Conservation (phyloP, 2,329 filamentous ascomycete genomes). For the Aspergillus thermomutatus region DNA sequence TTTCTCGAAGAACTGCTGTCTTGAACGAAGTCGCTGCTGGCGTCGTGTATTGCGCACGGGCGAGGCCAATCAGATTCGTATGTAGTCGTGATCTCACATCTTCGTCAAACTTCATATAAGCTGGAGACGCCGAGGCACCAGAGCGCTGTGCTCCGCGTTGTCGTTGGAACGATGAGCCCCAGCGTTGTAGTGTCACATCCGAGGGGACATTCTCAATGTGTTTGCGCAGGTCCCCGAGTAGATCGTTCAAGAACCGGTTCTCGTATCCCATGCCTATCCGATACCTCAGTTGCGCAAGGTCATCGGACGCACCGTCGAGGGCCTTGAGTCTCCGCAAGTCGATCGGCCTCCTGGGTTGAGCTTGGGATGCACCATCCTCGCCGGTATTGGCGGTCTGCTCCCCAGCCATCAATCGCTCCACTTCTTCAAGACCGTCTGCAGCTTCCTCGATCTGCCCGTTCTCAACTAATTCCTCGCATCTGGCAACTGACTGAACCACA, state of each 20-base stretch:
- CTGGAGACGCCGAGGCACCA: constrained; percentile 67
- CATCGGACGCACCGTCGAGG: constrained; percentile 73
- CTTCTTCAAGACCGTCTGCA: constrained; percentile 68
- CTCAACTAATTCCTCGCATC: constrained; percentile 79
- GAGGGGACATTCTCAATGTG: constrained; percentile 72
- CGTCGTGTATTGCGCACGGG: constrained; percentile 73
- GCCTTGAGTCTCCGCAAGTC: constrained; percentile 76
- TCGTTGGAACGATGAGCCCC: constrained; percentile 74
- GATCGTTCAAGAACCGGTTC: constrained; percentile 68
- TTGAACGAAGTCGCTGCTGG: constrained; percentile 81
- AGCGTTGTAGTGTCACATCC: constrained; percentile 74
- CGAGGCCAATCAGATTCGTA: constrained; percentile 72
- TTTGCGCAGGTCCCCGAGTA: constrained; percentile 75
- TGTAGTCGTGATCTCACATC: constrained; percentile 68
- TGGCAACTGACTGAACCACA: constrained; percentile 70
- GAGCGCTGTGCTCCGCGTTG: constrained; percentile 65
- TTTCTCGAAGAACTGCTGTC: constrained; percentile 78
- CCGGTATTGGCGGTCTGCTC: constrained; percentile 47
- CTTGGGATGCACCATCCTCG: constrained; percentile 21
- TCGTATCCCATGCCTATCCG: constrained; percentile 88
- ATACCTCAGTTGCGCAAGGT: constrained; percentile 70
- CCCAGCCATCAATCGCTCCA: constrained; percentile 79
- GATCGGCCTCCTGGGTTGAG: constrained; percentile 46
- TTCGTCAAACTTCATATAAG: constrained; percentile 72
- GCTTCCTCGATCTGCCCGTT: constrained; percentile 79